phyloP scores from a whole-genome alignment of 73 alveolate species.

The Stentor coeruleus region DNA sequence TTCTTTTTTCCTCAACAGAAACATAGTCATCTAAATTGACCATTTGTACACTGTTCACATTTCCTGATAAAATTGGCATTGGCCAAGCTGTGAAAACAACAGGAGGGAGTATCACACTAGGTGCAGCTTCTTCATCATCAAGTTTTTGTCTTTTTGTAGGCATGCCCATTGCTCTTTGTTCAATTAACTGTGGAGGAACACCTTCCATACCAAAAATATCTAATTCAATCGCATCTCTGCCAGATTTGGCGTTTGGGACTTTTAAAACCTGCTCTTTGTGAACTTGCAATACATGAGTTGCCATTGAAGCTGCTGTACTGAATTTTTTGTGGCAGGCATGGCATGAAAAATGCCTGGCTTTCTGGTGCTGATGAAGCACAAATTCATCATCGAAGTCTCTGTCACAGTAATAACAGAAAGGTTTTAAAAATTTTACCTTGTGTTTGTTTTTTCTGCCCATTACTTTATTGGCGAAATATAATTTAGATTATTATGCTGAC shows the following conservation, averaged over 20 bases:
- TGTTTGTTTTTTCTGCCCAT: slow-evolving; percentile 98
- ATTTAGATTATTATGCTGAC: not conserved
- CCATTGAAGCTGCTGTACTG: slow-evolving; percentile 91
- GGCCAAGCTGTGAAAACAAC: slow-evolving; percentile 10
- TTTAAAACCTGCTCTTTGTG: slow-evolving; percentile 75
- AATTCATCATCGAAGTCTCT: slow-evolving; percentile 93
- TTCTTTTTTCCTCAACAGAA: slow-evolving; percentile 31
- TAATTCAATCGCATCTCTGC: slow-evolving; percentile 95
- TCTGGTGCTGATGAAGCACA: slow-evolving; percentile 95
- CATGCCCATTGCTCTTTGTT: slow-evolving; percentile 75
- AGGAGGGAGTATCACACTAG: not conserved
- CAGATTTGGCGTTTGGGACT: slow-evolving; percentile 98
- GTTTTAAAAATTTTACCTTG: slow-evolving; percentile 78
- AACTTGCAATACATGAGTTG: slow-evolving; percentile 58
- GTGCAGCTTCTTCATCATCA: slow-evolving; percentile 22
- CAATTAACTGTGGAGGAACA: slow-evolving; percentile 91
- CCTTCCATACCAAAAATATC: slow-evolving; percentile 99
- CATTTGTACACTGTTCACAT: not conserved
- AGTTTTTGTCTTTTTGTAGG: slow-evolving; percentile 55
- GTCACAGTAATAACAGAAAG: slow-evolving; percentile 99
- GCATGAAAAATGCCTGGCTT: slow-evolving; percentile 98
- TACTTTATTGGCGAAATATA: slow-evolving; percentile 36
- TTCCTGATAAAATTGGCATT: slow-evolving; percentile 5
- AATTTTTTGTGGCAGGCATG: slow-evolving; percentile 86
- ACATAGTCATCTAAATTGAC: slow-evolving; percentile 11